phyloP scores from a whole-genome alignment of 2,329 filamentous ascomycete genomes.

The Fusarium udum region DNA sequence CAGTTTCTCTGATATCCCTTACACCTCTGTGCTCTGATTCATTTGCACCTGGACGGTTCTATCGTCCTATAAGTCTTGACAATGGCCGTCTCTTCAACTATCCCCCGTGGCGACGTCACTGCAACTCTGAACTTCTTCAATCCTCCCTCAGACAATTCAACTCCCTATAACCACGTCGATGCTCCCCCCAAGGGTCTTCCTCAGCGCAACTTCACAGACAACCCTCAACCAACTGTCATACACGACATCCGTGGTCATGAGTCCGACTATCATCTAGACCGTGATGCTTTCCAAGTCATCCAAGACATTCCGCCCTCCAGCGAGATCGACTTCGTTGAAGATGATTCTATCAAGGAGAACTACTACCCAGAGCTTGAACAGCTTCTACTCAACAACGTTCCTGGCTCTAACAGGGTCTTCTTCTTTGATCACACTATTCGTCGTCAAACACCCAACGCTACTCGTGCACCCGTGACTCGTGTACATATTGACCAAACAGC shows the following conservation, averaged over 20 bases:
- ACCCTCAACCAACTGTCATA: constrained; percentile 64
- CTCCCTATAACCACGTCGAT: constrained; percentile 75
- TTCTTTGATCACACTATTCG: constrained; percentile 92
- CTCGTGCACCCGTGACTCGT: constrained; percentile 73
- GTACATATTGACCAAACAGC: constrained; percentile 88
- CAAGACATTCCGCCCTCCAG: constrained; percentile 63
- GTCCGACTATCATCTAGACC: constrained; percentile 71
- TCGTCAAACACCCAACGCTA: constrained; percentile 65
- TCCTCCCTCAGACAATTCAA: constrained; percentile 66
- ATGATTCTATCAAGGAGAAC: constrained; percentile 71
- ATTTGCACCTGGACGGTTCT: neutral
- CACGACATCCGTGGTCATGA: constrained; percentile 80
- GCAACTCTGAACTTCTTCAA: constrained; percentile 73
- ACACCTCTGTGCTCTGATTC: neutral
- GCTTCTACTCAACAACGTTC: constrained; percentile 73
- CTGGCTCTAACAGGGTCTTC: constrained; percentile 72
- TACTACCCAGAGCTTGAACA: constrained; percentile 89
- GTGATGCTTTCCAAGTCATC: constrained; percentile 77
- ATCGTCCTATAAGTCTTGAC: constrained; percentile 2
- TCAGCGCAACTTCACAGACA: constrained; percentile 70
- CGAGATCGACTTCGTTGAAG: constrained; percentile 68
- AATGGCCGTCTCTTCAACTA: constrained; percentile 54
- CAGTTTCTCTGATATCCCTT: neutral
- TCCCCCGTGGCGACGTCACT: constrained; percentile 68
- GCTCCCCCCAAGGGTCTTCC: constrained; percentile 67